A percentile compares a stretch with the other conserved stretches of the same genome.
Evolutionary conservation across 2,329 filamentous ascomycete genomes (phyloP).

Genomic region (Colletotrichum limetticola): DNA sequence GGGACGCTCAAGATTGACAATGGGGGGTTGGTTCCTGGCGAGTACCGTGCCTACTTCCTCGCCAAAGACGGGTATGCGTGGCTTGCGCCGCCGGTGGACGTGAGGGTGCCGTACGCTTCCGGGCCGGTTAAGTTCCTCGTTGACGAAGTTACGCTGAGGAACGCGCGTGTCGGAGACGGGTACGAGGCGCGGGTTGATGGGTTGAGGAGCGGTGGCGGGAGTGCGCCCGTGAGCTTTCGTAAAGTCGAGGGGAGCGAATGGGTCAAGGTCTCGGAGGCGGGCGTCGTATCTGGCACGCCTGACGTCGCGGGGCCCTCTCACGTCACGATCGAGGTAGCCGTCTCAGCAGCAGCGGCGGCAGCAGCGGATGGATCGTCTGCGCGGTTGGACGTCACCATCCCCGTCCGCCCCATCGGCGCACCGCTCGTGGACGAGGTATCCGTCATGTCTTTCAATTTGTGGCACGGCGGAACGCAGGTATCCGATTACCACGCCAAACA

Average conservation of each 20-base stretch:
- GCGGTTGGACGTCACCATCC: slow-evolving; percentile 45
- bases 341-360: slow-evolving; percentile 12
- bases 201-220: slow-evolving; percentile 43
- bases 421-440: slow-evolving; percentile 47
- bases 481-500: slow-evolving; percentile 52
- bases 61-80: slow-evolving; percentile 48
- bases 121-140: slow-evolving; percentile 43
- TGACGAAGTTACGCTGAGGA: slow-evolving; percentile 45
- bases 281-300: slow-evolving; percentile 50
- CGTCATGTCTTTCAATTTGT: slow-evolving; percentile 53
- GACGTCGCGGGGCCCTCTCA: slow-evolving; percentile 32
- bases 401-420: slow-evolving; percentile 40
- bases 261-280: slow-evolving; percentile 45
- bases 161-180: slow-evolving; percentile 46
- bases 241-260: slow-evolving; percentile 43
- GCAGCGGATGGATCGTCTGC: slow-evolving; percentile 39
- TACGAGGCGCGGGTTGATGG: slow-evolving; percentile 47
- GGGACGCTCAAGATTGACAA: slow-evolving; percentile 43
- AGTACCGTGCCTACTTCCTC: slow-evolving; percentile 50
- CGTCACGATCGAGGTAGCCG: slow-evolving; percentile 43
- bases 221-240: slow-evolving; percentile 41
- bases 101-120: slow-evolving; percentile 37
- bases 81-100: slow-evolving; percentile 46
- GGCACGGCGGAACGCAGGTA: slow-evolving; percentile 50
- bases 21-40: slow-evolving; percentile 41